Base-by-base conservation (phyloP, 768 basidiomycete species). In the Tricholoma sp. region DNA sequence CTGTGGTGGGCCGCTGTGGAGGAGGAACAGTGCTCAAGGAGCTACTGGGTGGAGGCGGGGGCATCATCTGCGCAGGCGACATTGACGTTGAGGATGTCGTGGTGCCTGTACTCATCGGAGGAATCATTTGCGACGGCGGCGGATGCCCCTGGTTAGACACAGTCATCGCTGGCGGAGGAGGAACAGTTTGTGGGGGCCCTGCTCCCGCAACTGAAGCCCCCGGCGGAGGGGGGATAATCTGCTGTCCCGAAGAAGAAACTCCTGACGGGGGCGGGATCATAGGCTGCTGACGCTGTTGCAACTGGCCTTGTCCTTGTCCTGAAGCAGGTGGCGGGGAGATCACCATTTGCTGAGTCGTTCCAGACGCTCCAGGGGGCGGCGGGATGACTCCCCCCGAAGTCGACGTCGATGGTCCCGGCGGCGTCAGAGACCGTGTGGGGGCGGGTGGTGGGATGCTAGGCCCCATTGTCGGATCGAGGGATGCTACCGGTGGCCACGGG, bases 381-480 rank as follows among this genome's bases (percentile, higher is more conserved):
- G 47, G 47, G 10, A 49, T 31, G 47, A 49, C 31, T 48, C 47
- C 47, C 8, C 15, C 29, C 10, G n/a, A 12, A 15, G 31, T 15
- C 8, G 15, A 9, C 47, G 29, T 29, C 12, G 28, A 12, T 13
- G 28, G 45, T 15, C 8, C n/a, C 0, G 31, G 5, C 2, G 47
- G 47, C 3, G 47, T 18, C 12, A n/a, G 18, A 51, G 32, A 45
- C 42, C 57, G 58, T 6, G 68, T 63, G 44, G 71, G 68, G 7
- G 67, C 65, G 6, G 76, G 74, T 6, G 74, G 74, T 0, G 73
- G 73, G 52, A 74, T 74, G 10, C 57, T 58, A 6, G 68, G 65
- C 8, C 69, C 70, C 45, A 73, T 52, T 9, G 65, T 54, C 20
- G 75, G 71, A 51, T 74, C 73, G 4, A 71, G 61, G 6, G 72